phyloP scores from a whole-genome alignment of 1,139 yeast genomes.

The Suhomyces panamericanus region DNA sequence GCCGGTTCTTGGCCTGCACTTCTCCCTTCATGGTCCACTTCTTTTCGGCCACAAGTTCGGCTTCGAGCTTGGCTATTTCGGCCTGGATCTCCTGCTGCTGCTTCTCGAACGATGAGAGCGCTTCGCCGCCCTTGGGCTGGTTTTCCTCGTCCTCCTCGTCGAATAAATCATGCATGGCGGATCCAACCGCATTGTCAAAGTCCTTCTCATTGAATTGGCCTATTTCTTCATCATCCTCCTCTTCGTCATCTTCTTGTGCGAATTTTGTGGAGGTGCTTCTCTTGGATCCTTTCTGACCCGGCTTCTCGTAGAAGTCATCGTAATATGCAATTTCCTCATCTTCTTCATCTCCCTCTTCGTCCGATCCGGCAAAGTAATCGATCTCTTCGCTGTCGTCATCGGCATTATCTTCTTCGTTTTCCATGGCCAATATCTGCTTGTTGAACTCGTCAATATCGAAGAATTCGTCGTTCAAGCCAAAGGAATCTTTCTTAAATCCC shows the following conservation, averaged over 20 bases:
- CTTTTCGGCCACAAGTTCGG: slow-evolving; percentile 86
- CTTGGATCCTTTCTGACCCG: slow-evolving; percentile 31
- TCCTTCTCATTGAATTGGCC: slow-evolving; percentile 42
- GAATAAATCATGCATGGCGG: slow-evolving; percentile 60
- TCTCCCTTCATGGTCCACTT: slow-evolving; percentile 96
- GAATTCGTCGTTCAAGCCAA: slow-evolving; percentile 80
- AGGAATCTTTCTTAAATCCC: slow-evolving; percentile 45
- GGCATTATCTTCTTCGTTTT: slow-evolving; percentile 40
- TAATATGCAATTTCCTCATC: slow-evolving; percentile 70
- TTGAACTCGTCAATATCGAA: slow-evolving; percentile 86
- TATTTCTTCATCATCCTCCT: slow-evolving; percentile 40
- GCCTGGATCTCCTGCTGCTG: slow-evolving; percentile 75
- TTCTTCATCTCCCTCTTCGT: slow-evolving; percentile 56
- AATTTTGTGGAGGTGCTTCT: neutral
- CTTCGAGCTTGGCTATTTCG: slow-evolving; percentile 78
- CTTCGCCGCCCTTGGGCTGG: slow-evolving; percentile 27
- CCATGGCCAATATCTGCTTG: slow-evolving; percentile 74
- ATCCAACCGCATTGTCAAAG: slow-evolving; percentile 55
- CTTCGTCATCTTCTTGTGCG: slow-evolving; percentile 31
- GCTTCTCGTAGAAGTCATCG: slow-evolving; percentile 71
- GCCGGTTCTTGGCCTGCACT: slow-evolving; percentile 77
- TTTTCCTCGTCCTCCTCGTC: slow-evolving; percentile 47
- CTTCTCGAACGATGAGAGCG: slow-evolving; percentile 76
- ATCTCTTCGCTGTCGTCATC: slow-evolving; percentile 54
- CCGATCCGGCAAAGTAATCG: slow-evolving; percentile 60